These are phyloP conservation scores for Zea luxurians DNA, from an alignment of 176 grass and related monocot genomes.

Conservation along the genomic window DNA sequence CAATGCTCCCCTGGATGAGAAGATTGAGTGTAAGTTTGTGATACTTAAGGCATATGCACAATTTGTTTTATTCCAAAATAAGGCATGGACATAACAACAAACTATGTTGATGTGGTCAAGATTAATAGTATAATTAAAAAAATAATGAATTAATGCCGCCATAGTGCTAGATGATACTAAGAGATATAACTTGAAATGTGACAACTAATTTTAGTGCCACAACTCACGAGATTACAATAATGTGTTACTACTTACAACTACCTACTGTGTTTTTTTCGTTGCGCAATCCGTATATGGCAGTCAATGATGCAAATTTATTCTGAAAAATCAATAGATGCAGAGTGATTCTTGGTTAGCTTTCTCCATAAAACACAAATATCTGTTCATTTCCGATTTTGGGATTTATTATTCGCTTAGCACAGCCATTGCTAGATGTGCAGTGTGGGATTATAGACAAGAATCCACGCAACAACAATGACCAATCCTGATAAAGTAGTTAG, in stretches of 20 bases:
- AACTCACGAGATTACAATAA: neutral
- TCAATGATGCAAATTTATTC: too few species aligned
- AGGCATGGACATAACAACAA: neutral
- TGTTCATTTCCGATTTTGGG: too few species aligned
- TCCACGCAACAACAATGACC: too few species aligned
- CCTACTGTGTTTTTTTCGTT: neutral
- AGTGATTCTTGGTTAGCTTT: too few species aligned
- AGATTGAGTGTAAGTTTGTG: constrained; percentile 80
- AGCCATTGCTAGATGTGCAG: too few species aligned
- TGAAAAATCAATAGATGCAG: too few species aligned
- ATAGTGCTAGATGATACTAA: neutral
- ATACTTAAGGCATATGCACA: constrained; percentile 5
- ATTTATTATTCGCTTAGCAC: too few species aligned
- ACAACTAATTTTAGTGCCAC: neutral
- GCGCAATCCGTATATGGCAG: neutral
- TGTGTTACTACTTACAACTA: neutral
- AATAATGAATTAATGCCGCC: neutral
- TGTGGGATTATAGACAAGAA: too few species aligned
- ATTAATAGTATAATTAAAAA: neutral
- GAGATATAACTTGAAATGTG: neutral
- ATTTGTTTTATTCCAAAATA: neutral
- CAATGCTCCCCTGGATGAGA: constrained; percentile 75
- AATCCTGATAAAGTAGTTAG: too few species aligned
- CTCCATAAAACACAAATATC: too few species aligned
- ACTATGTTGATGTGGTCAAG: neutral